phyloP scores from a whole-genome alignment of 2,329 filamentous ascomycete genomes.

The Cladosporium sphaerospermum region DNA sequence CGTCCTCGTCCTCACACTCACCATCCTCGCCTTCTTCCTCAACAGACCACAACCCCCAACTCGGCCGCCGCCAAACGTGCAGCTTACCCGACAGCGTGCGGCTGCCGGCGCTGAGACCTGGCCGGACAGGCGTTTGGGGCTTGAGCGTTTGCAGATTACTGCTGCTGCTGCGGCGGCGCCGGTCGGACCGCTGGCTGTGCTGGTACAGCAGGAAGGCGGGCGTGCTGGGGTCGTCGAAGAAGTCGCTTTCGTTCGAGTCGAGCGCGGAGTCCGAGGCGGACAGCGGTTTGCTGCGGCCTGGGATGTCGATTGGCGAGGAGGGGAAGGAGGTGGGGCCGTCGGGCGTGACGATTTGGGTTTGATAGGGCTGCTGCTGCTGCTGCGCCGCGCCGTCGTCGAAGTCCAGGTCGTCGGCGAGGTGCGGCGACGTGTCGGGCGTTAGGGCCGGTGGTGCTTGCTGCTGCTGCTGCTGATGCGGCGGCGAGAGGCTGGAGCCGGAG shows the following conservation, averaged over 20 bases:
- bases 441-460: constrained; percentile 23
- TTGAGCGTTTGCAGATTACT: neutral
- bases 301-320: constrained; percentile 5
- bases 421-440: constrained; percentile 28
- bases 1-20: neutral
- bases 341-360: neutral
- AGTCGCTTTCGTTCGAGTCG: constrained; percentile 14
- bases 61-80: constrained; percentile 27
- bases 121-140: constrained; percentile 14
- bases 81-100: constrained; percentile 27
- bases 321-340: neutral
- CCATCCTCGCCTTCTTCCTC: constrained; percentile 23
- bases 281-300: neutral
- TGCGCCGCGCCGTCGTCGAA: constrained; percentile 4
- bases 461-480: constrained; percentile 3
- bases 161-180: neutral
- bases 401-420: constrained; percentile 25
- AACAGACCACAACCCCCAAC: constrained; percentile 23
- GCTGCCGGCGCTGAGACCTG: constrained; percentile 22
- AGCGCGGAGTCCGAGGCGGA: constrained; percentile 11
- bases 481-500: neutral
- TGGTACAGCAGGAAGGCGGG: constrained; percentile 23
- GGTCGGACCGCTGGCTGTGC: constrained; percentile 6
- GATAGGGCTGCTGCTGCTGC: neutral
- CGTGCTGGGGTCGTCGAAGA: constrained; percentile 19